Evolutionary conservation across 495 filamentous ascomycete species (phyloP), one percentile per base, ranked within the genome.

Genomic region (Tuber melanosporum): DNA sequence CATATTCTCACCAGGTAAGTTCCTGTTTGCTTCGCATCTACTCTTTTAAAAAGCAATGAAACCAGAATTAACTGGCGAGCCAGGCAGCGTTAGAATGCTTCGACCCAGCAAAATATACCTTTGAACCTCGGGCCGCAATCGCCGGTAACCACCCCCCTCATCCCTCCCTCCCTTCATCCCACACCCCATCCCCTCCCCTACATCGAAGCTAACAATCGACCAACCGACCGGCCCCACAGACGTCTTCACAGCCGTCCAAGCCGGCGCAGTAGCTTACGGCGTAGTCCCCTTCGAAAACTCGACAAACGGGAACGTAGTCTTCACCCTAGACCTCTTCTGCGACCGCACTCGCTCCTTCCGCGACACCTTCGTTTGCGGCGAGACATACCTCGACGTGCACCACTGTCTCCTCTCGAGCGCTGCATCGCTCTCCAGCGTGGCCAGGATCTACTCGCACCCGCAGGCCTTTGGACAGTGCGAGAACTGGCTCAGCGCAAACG

Each of bases 231-330:
- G 26, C 52, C n/a, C 22, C n/a, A 26, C 86, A 89, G 94, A 95
- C 77, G 89, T 96, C 77, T 97, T 98, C 84, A 86, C 88, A 45
- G 87, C 89, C 22, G 91, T 97, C 32, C 94, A 97, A 84, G 86
- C 87, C 20, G 85, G 88, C 75, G 76, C 83, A 39, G 87, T 88
- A 0, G 84, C 87, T 76, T 91, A 89, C 81, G 95, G 94, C 76
- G 92, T 99, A 6, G 92, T 98, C 22, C 95, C 95, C 44, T 94
- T 96, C 85, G 95, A 99, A 85, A 99, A 99, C 85, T 94, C 91
- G 15, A 94, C 94, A 79, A 96, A 98, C 85, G 95, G 95, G 77
- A 90, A 91, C 69, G 96, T 99, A 62, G 89, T 95, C 41, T 89
- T 91, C 83, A 97, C 94, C 0, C 89, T 99, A 12, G 94, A 97